Evolutionary conservation across 2,329 filamentous ascomycete species (phyloP).

Genomic region (Capronia coronata): DNA sequence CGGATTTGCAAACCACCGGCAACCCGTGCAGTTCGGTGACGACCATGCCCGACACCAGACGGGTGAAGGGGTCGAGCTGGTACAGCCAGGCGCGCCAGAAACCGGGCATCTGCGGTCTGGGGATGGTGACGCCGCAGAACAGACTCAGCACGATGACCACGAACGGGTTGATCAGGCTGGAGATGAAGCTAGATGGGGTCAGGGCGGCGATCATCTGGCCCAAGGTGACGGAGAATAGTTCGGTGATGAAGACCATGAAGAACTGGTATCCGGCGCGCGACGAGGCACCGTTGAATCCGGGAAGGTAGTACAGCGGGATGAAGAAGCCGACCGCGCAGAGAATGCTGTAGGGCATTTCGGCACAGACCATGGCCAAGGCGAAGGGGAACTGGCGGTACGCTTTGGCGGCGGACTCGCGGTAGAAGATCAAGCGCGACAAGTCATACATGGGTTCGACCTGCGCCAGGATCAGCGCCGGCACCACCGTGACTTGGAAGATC

Average conservation of each 20-base stretch:
- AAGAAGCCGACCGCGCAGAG: constrained; percentile 76
- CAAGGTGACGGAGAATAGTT: constrained; percentile 75
- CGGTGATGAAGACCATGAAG: constrained; percentile 74
- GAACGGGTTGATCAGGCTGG: constrained; percentile 73
- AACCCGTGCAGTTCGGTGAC: constrained; percentile 66
- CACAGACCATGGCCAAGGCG: constrained; percentile 67
- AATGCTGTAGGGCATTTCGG: constrained; percentile 77
- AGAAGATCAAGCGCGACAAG: constrained; percentile 71
- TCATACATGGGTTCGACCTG: constrained; percentile 83
- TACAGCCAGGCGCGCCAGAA: constrained; percentile 80
- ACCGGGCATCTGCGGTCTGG: constrained; percentile 65
- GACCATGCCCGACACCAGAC: constrained; percentile 72
- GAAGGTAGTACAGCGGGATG: constrained; percentile 77
- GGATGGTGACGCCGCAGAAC: constrained; percentile 83
- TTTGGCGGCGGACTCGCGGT: constrained; percentile 77
- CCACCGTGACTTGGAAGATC: constrained; percentile 78
- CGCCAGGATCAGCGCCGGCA: constrained; percentile 74
- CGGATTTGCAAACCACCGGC: constrained; percentile 53
- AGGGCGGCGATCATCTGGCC: constrained; percentile 70
- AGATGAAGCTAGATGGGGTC: constrained; percentile 72
- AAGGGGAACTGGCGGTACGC: constrained; percentile 80
- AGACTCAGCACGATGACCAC: constrained; percentile 75
- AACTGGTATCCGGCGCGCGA: constrained; percentile 77
- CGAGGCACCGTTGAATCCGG: constrained; percentile 59
- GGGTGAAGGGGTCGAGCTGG: constrained; percentile 75